Evolutionary conservation across 352 stramenopile species (phyloP), one percentile per base, ranked within the genome.

Genomic region (Globisporangium viniferum): DNA sequence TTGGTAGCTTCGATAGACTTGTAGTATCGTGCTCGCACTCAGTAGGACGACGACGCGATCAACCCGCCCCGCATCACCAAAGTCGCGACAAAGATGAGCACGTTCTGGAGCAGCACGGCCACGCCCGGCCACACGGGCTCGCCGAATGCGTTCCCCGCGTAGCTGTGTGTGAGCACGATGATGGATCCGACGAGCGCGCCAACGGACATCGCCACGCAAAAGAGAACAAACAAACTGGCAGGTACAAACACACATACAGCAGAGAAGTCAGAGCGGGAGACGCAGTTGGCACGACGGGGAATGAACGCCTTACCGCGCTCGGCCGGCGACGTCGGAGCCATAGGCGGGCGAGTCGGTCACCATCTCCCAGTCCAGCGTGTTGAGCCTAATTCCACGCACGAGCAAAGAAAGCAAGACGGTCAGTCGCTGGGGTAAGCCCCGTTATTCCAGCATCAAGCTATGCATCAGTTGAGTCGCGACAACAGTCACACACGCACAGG

Each of bases 281-380:
- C 12, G 15, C 39, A 18, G 18, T 46, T 20, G 39, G 39, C 39
- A 46, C 18, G 39, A 46, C 39, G 39, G 39, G 15, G 39, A 46
- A 46, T 46, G 15, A 12, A 46, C 51, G 7, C 2, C 55, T 39
- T 31, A 88, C 79, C 81, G 68, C 29, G 82, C 82, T 65, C 75
- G 69, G 9, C 62, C 76, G 9, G 80, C 82, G 54, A 81, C 77
- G 41, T 85, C 77, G 0, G 73, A 72, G 9, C 80, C 78, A 57
- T 90, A 89, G 22, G 66, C 57, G 9, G 75, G 72, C 48, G 84
- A 84, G 51, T 87, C 75, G 31, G 69, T 78, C 2, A 90, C 59
- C 80, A 90, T 89, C 10, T 81, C 78, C 80, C 82, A 90, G 69
- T 90, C 78, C 15, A 90, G 71, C 35, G 80, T 86, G 36, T 90